Percentiles rank a stretch among this genome's conserved stretches.
Evolutionary conservation across 257 asterid genomes (phyloP).

Genomic region (Solanum megistacrolobum): DNA sequence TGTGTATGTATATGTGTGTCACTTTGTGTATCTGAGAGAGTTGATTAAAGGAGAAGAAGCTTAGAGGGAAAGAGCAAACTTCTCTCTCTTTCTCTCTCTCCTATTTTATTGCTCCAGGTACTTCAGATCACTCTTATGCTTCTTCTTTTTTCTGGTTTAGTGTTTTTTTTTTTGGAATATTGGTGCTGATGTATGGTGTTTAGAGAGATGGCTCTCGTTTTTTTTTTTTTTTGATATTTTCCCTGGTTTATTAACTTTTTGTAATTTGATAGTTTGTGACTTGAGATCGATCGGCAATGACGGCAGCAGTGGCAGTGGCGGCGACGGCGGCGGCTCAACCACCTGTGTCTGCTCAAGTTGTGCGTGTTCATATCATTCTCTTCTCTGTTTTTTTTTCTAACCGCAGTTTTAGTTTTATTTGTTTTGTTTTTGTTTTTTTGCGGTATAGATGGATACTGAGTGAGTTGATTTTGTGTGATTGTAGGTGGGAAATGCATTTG

Average conservation of each 20-base stretch:
- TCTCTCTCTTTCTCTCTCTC: not conserved
- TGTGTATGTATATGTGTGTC: not conserved
- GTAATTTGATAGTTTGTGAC: conserved; percentile 8
- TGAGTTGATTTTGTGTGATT: not conserved
- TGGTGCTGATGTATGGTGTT: not conserved
- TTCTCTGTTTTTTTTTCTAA: not conserved
- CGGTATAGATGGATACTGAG: not conserved
- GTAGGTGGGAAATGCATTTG: conserved; percentile 70
- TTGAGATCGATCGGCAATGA: conserved; percentile 28
- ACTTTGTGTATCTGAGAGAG: not conserved
- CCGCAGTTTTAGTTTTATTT: not conserved
- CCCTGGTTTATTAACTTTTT: not conserved
- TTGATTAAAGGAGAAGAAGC: not conserved
- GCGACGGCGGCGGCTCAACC: conserved; percentile 28
- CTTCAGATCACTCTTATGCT: not conserved
- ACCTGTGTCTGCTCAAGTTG: conserved; percentile 43
- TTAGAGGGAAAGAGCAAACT: not conserved
- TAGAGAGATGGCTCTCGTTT: not conserved
- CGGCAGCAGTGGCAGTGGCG: conserved; percentile 13
- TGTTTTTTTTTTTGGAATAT: not conserved
- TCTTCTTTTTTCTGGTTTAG: not conserved
- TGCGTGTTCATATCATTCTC: conserved; percentile 12
- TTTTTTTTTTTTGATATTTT: not conserved
- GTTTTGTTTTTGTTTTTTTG: not conserved
- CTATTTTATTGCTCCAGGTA: not conserved